Evolutionary conservation across 2,329 filamentous ascomycete species (phyloP).

Genomic region (Ceratocystis ficicola): DNA sequence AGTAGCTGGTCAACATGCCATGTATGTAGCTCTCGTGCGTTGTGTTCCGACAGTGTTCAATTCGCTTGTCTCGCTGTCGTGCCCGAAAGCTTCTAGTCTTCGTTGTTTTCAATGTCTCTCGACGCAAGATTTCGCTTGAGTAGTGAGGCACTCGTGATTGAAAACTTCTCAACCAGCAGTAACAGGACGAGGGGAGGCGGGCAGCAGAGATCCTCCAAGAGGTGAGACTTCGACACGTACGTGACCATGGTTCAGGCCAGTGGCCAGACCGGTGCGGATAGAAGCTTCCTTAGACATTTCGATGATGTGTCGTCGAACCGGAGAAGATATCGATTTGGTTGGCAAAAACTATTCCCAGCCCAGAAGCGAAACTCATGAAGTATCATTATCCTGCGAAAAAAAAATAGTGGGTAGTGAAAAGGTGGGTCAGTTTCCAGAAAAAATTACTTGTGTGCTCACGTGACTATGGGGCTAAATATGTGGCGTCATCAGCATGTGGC

Average conservation of each 20-base stretch:
- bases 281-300: conserved; percentile 49
- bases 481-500: conserved; percentile 1
- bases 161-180: conserved; percentile 8
- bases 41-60: conserved; percentile 13
- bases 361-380: conserved; percentile 11
- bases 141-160: conserved; percentile 12
- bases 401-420: conserved; percentile 18
- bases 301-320: conserved; percentile 27
- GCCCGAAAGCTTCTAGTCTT: conserved; percentile 26
- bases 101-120: conserved; percentile 19
- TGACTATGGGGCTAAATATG: conserved; percentile 11
- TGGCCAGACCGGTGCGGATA: conserved; percentile 46
- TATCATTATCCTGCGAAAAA: conserved; percentile 4
- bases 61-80: conserved; percentile 18
- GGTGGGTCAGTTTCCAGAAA: conserved; percentile 15
- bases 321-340: conserved; percentile 26
- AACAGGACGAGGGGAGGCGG: conserved; percentile 16
- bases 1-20: neutral
- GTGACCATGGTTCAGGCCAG: conserved; percentile 53
- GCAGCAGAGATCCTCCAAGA: conserved; percentile 60
- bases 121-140: conserved; percentile 9
- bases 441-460: conserved; percentile 18
- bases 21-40: conserved; percentile 12
- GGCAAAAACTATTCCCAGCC: conserved; percentile 23
- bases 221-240: conserved; percentile 55